Percentiles rank a stretch among this genome's conserved stretches.
phyloP scores from a whole-genome alignment of 2,329 filamentous ascomycete genomes.

The Didymella pinodella region DNA sequence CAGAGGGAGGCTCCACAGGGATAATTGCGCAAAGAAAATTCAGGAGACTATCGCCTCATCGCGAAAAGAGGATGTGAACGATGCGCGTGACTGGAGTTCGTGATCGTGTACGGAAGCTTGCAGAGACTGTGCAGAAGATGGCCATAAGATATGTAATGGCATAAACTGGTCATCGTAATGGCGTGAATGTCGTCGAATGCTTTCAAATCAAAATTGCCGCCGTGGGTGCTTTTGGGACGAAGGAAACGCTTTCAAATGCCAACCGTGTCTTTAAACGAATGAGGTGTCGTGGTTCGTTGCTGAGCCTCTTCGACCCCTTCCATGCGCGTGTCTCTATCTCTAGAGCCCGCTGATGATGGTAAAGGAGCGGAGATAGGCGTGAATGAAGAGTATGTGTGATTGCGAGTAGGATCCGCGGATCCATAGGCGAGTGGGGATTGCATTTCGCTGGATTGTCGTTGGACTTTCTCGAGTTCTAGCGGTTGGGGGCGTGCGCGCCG shows the following conservation, averaged over 20 bases:
- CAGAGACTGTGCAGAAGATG: constrained; percentile 46
- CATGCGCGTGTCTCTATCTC: constrained; percentile 48
- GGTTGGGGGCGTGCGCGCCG: constrained; percentile 44
- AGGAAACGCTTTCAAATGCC: constrained; percentile 53
- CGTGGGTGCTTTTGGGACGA: constrained; percentile 49
- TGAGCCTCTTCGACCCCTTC: constrained; percentile 51
- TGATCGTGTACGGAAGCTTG: constrained; percentile 35
- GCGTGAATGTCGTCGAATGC: constrained; percentile 51
- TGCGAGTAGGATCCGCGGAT: constrained; percentile 39
- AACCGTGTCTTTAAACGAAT: constrained; percentile 55
- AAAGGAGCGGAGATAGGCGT: constrained; percentile 49
- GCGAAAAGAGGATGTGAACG: constrained; percentile 25
- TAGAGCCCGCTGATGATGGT: constrained; percentile 42
- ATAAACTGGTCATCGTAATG: constrained; percentile 51
- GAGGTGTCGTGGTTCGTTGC: constrained; percentile 51
- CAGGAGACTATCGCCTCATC: constrained; percentile 22
- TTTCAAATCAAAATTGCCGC: constrained; percentile 51
- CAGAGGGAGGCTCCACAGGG: constrained; percentile 29
- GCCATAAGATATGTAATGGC: constrained; percentile 34
- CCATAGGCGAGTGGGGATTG: constrained; percentile 44
- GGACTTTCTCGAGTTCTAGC: constrained; percentile 43
- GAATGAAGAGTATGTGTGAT: constrained; percentile 44
- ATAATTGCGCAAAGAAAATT: constrained; percentile 18
- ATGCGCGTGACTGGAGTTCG: constrained; percentile 35
- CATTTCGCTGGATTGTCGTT: constrained; percentile 37